A percentile compares a stretch with the other conserved stretches of the same genome.
These are phyloP conservation scores for Stevia rebaudiana DNA, from an alignment of 140 eudicot genomes.

Conservation along the genomic window DNA sequence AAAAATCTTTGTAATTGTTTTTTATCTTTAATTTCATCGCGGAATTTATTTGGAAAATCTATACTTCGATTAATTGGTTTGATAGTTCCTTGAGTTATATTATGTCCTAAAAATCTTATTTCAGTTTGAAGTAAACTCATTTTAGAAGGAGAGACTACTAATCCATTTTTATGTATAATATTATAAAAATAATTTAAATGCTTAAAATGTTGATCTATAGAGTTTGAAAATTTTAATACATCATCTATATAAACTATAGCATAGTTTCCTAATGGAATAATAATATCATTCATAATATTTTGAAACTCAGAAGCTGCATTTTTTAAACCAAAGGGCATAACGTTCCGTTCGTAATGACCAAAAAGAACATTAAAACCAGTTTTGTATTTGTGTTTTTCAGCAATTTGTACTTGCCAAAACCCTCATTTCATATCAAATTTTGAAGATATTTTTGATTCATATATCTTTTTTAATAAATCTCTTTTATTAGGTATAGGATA, in stretches of 20 bases:
- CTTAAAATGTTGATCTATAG: conserved; percentile 2
- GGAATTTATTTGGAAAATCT: neutral
- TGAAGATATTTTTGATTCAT: neutral
- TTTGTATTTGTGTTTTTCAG: too few species aligned
- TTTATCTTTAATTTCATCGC: neutral
- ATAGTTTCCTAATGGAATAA: too few species aligned
- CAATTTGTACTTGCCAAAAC: too few species aligned
- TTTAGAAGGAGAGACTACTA: neutral
- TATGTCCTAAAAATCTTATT: neutral
- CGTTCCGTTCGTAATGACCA: neutral
- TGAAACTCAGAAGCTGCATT: too few species aligned
- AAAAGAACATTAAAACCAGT: too few species aligned
- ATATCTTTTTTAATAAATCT: neutral
- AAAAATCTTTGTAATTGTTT: neutral
- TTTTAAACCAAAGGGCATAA: too few species aligned
- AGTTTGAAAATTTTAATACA: too few species aligned
- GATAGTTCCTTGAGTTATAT: neutral
- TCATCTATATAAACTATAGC: too few species aligned
- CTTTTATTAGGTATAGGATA: neutral
- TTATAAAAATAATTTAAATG: neutral
- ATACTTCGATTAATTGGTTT: neutral
- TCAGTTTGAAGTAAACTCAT: neutral
- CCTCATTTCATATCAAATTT: neutral
- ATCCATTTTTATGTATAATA: neutral
- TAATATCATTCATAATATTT: too few species aligned